phyloP scores from a whole-genome alignment of 1,284 basidiomycete genomes.

The Rhodotorula sp. region DNA sequence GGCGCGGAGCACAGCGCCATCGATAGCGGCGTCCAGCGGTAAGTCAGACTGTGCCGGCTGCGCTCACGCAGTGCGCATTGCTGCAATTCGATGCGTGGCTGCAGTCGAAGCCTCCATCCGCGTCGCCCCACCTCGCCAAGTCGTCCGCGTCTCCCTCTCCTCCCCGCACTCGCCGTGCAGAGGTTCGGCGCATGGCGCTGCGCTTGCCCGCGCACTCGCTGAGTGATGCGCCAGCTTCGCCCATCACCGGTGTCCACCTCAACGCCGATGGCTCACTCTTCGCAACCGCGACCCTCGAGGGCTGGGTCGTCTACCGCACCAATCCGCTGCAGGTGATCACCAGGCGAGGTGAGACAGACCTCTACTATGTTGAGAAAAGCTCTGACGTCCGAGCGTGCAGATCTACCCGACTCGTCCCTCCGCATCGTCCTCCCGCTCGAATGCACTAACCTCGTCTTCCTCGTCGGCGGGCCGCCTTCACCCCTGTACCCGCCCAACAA shows the following conservation, averaged over 20 bases:
- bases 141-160: no score
- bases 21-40: no score
- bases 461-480: conserved; percentile 83
- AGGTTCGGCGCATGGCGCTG: conserved; percentile 1
- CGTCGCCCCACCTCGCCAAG: no score
- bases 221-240: background rate
- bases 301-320: conserved; percentile 82
- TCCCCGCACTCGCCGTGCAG: no score
- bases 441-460: conserved; percentile 78
- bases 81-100: no score
- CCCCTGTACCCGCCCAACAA: conserved; percentile 95
- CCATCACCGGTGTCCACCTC: background rate
- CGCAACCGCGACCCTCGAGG: conserved; percentile 74
- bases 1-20: no score
- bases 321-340: conserved; percentile 75
- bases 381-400: conserved; percentile 20
- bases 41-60: no score
- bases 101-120: no score
- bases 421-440: conserved; percentile 75
- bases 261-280: conserved; percentile 56
- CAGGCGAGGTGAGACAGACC: conserved; percentile 65
- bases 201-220: conserved; percentile 3
- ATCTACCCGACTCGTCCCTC: conserved; percentile 50
- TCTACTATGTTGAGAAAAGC: background rate
- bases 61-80: no score